phyloP scores from a whole-genome alignment of 2,329 filamentous ascomycete species.

The Hypoxylon sp. region DNA sequence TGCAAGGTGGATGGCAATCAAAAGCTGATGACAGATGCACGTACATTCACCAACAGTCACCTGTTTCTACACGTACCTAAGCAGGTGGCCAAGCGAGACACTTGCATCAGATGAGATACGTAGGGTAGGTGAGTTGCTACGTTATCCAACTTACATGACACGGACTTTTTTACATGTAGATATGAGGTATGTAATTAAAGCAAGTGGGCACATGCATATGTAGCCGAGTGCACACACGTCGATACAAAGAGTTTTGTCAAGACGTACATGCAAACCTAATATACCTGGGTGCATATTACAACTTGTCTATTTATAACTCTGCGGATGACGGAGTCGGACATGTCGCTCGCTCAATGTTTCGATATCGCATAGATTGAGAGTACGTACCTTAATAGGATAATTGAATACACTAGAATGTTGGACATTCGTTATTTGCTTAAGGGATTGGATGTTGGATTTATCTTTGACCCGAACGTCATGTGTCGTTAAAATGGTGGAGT shows the following conservation, averaged over 20 bases:
- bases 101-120: background rate
- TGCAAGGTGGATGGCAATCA: background rate
- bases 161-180: background rate
- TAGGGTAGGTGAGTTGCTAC: background rate
- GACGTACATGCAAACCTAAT: too few relatives aligned
- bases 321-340: background rate
- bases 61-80: background rate
- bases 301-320: too few relatives aligned
- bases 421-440: background rate
- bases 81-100: background rate
- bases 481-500: conserved; percentile 1
- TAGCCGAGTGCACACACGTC: background rate
- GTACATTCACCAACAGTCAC: background rate
- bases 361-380: background rate
- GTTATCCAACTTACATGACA: background rate
- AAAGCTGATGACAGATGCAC: background rate
- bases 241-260: too few relatives aligned
- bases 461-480: background rate
- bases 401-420: background rate
- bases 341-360: background rate
- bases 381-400: background rate
- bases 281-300: too few relatives aligned
- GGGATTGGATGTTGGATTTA: background rate
- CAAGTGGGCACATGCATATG: background rate
- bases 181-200: background rate